Evolutionary conservation across 1,284 basidiomycete species (phyloP).

Genomic region (Ganoderma sinense): DNA sequence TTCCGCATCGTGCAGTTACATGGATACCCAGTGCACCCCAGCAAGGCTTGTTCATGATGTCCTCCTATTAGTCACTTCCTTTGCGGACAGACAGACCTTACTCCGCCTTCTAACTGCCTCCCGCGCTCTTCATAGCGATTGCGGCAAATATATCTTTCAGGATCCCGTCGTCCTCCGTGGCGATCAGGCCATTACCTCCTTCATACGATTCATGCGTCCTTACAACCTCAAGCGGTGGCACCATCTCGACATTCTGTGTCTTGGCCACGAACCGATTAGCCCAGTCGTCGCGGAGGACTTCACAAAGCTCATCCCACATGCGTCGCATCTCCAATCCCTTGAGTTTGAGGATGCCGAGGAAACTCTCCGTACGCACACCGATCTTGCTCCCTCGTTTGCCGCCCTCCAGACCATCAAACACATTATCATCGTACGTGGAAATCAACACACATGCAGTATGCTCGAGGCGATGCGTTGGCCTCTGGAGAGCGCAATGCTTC

Average conservation of each 20-base stretch:
- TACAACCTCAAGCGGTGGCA: slow-evolving; percentile 12
- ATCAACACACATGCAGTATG: slow-evolving; percentile 16
- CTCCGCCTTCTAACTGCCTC: slow-evolving; percentile 5
- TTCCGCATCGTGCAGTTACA: neutral
- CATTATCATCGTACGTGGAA: slow-evolving; percentile 4
- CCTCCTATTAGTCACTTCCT: slow-evolving; percentile 14
- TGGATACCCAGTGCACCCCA: neutral
- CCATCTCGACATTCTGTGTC: slow-evolving; percentile 9
- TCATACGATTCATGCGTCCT: slow-evolving; percentile 15
- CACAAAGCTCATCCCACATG: slow-evolving; percentile 8
- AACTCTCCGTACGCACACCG: slow-evolving; percentile 9
- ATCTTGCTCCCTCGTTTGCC: slow-evolving; percentile 10
- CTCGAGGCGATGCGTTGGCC: slow-evolving; percentile 18
- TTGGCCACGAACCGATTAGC: neutral
- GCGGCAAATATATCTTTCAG: slow-evolving; percentile 8
- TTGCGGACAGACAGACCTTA: neutral
- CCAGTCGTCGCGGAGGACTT: slow-evolving; percentile 11
- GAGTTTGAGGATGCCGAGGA: slow-evolving; percentile 10
- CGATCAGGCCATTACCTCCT: neutral
- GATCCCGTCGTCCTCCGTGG: neutral
- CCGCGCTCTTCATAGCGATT: slow-evolving; percentile 6
- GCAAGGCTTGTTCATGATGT: slow-evolving; percentile 7
- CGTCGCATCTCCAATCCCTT: slow-evolving; percentile 7
- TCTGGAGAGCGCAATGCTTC: slow-evolving; percentile 5
- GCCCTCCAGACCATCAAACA: slow-evolving; percentile 13